A percentile compares a stretch with the other conserved stretches of the same genome.
Evolutionary conservation across 805 yeast species (phyloP).

Genomic region (Ogataea paraovalis): DNA sequence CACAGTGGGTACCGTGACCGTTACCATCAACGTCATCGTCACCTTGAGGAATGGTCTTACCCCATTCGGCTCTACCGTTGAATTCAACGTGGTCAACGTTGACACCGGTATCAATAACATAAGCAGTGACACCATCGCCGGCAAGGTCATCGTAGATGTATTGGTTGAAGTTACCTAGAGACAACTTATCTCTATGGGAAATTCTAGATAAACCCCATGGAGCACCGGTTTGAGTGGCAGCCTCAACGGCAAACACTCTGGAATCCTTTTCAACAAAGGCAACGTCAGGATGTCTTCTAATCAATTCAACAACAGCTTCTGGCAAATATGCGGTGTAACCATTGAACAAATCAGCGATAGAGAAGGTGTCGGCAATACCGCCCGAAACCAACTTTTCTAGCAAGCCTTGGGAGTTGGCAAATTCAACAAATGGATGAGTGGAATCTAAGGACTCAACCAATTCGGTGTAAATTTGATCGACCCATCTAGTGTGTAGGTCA

Average conservation of each 20-base stretch:
- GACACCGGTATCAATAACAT: conserved; percentile 88
- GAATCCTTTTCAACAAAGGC: conserved; percentile 71
- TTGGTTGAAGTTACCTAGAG: conserved; percentile 66
- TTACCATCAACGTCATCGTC: conserved; percentile 75
- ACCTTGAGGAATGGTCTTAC: conserved; percentile 71
- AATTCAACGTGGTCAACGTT: conserved; percentile 72
- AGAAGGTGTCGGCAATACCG: conserved; percentile 59
- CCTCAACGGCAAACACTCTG: conserved; percentile 57
- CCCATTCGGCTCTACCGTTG: conserved; percentile 83
- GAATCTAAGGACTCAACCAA: conserved; percentile 27
- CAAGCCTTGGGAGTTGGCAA: conserved; percentile 18
- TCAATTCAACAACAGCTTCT: conserved; percentile 65
- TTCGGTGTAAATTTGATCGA: conserved; percentile 49
- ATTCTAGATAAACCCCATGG: conserved; percentile 95
- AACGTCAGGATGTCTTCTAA: conserved; percentile 53
- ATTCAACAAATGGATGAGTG: conserved; percentile 29
- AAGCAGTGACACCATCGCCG: conserved; percentile 82
- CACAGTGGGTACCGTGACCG: conserved; percentile 96
- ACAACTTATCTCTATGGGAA: conserved; percentile 72
- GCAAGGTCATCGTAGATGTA: conserved; percentile 69
- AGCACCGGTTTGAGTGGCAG: conserved; percentile 72
- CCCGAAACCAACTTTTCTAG: conserved; percentile 31
- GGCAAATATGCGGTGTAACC: conserved; percentile 90
- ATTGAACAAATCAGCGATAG: conserved; percentile 50
- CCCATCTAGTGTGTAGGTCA: conserved; percentile 65